Evolutionary conservation across 306 rosid genomes (phyloP).

Genomic region (Betula pendula): DNA sequence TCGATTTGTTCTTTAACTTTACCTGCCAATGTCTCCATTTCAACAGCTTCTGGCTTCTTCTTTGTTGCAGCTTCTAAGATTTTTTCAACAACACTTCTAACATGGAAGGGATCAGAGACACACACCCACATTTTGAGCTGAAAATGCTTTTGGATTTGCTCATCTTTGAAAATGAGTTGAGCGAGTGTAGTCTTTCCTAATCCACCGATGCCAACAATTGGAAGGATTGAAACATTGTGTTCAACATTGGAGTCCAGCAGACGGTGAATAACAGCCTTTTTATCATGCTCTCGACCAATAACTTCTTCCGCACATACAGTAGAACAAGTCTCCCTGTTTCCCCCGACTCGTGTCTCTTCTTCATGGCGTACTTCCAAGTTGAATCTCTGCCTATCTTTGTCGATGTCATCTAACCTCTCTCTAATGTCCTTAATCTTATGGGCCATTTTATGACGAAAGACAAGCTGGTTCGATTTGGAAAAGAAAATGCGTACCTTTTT

Average conservation of each 20-base stretch:
- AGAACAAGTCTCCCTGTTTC: background rate
- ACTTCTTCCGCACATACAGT: background rate
- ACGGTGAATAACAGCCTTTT: background rate
- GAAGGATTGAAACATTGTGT: background rate
- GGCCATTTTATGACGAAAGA: too few relatives aligned
- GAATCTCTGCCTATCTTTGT: too few relatives aligned
- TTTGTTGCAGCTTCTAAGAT: background rate
- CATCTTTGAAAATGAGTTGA: background rate
- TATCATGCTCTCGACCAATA: conserved; percentile 21
- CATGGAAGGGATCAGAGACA: background rate
- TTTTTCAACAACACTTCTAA: background rate
- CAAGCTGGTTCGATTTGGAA: too few relatives aligned
- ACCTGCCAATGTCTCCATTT: too few relatives aligned
- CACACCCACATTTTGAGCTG: conserved; percentile 5
- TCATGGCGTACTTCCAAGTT: background rate
- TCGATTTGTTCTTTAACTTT: too few relatives aligned
- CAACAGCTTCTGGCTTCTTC: too few relatives aligned
- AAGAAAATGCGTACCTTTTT: too few relatives aligned
- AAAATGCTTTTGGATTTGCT: background rate
- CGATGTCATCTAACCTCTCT: background rate
- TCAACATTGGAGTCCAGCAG: background rate
- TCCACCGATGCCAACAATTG: conserved; percentile 23
- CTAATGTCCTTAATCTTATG: too few relatives aligned
- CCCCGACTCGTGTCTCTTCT: too few relatives aligned
- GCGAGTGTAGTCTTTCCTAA: conserved; percentile 26